These are phyloP conservation scores for Scopulariopsis brevicaulis DNA, from an alignment of 2,329 filamentous ascomycete genomes.

Conservation along the genomic window DNA sequence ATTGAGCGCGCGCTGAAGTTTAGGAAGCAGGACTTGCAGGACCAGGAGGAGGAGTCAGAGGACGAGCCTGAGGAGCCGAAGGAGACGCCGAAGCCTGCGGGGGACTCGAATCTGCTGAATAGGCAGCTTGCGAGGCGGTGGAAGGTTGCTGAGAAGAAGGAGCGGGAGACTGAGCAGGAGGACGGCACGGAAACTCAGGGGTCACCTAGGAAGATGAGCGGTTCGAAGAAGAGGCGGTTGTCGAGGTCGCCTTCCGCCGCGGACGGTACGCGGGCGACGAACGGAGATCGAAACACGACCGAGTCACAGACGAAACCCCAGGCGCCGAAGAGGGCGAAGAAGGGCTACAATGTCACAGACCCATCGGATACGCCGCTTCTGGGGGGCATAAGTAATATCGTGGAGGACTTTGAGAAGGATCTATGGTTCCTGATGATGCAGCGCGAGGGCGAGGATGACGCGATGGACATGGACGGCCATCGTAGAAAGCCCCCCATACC, in stretches of 20 bases:
- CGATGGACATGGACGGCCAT: not conserved
- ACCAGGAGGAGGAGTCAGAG: conserved; percentile 25
- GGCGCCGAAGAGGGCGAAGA: conserved; percentile 17
- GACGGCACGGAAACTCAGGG: conserved; percentile 16
- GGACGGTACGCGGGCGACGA: conserved; percentile 4
- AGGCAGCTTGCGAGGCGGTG: conserved; percentile 29
- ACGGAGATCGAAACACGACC: conserved; percentile 2
- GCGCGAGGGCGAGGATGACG: not conserved
- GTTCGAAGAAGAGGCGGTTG: conserved; percentile 4
- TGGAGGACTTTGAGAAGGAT: conserved; percentile 6
- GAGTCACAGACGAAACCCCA: conserved; percentile 8
- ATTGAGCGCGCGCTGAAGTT: conserved; percentile 73
- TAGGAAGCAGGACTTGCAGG: conserved; percentile 43
- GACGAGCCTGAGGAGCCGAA: conserved; percentile 32
- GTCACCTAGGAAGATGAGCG: conserved; percentile 18
- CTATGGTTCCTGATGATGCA: conserved; percentile 6
- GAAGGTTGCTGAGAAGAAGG: conserved; percentile 13
- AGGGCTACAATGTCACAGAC: conserved; percentile 18
- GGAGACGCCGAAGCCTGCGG: conserved; percentile 12
- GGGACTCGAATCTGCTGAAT: conserved; percentile 27
- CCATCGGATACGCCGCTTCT: conserved; percentile 10
- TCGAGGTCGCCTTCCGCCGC: conserved; percentile 3
- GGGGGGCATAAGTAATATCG: conserved; percentile 17
- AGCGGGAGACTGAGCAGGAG: conserved; percentile 4
- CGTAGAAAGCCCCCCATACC: not conserved